phyloP scores from a whole-genome alignment of 2,329 filamentous ascomycete species.

The Phialophora verrucosa region DNA sequence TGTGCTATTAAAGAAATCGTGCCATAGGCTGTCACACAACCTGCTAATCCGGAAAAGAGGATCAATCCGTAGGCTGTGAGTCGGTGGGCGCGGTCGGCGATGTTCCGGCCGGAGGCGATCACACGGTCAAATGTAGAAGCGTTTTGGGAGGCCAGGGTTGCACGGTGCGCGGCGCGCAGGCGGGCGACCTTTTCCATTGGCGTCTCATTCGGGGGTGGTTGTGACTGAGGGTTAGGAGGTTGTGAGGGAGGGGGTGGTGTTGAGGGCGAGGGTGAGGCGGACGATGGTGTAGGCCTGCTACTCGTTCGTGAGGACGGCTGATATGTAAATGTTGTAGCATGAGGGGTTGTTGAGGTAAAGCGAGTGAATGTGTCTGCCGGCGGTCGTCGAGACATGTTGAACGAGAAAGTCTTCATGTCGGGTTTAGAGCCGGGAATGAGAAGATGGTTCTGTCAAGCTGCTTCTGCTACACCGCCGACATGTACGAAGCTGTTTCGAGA shows the following conservation, averaged over 20 bases:
- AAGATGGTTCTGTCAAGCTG: conserved; percentile 1
- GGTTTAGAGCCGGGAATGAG: neutral
- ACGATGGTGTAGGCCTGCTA: conserved; percentile 29
- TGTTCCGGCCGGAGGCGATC: conserved; percentile 59
- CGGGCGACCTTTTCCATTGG: conserved; percentile 72
- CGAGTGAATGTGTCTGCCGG: conserved; percentile 55
- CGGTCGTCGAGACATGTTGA: conserved; percentile 46
- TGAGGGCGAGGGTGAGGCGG: conserved; percentile 27
- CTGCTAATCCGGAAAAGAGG: conserved; percentile 63
- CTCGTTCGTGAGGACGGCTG: conserved; percentile 40
- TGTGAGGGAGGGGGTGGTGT: conserved; percentile 28
- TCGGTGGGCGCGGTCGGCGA: conserved; percentile 67
- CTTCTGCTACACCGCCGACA: conserved; percentile 8
- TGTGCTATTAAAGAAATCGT: conserved; percentile 70
- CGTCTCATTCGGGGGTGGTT: conserved; percentile 57
- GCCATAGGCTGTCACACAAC: conserved; percentile 67
- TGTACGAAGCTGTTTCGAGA: neutral
- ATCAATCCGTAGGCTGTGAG: conserved; percentile 65
- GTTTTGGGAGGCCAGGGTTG: conserved; percentile 66
- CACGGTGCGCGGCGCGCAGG: conserved; percentile 69
- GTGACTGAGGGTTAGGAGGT: conserved; percentile 21
- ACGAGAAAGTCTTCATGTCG: conserved; percentile 25
- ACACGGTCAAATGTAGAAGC: conserved; percentile 62
- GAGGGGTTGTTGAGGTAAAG: conserved; percentile 58
- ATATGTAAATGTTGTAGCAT: conserved; percentile 45